Percentiles rank a stretch among this genome's conserved stretches.
Conservation (phyloP, 192 early-diverging fungal genomes). For the Gaertneriomyces semiglobifer region DNA sequence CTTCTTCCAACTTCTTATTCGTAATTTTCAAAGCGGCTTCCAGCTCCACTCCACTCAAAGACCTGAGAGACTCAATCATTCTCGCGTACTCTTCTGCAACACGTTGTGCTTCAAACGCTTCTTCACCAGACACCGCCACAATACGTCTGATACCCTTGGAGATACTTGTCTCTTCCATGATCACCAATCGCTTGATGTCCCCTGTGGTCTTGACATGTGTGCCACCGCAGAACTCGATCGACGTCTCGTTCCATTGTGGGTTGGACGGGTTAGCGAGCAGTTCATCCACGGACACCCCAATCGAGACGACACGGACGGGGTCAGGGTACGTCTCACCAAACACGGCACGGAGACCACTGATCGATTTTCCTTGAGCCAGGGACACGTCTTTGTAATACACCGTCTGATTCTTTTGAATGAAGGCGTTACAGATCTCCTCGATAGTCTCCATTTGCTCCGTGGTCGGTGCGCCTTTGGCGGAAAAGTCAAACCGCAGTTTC, state of each 20-base stretch:
- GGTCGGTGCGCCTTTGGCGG: slow-evolving; percentile 63
- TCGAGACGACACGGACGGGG: slow-evolving; percentile 92
- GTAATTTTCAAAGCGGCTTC: slow-evolving; percentile 73
- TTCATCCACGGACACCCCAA: slow-evolving; percentile 84
- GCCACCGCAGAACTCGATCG: slow-evolving; percentile 97
- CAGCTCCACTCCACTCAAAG: slow-evolving; percentile 48
- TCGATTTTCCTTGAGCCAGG: slow-evolving; percentile 72
- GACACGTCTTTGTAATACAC: slow-evolving; percentile 87
- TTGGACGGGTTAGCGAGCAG: slow-evolving; percentile 77
- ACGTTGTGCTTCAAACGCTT: slow-evolving; percentile 68
- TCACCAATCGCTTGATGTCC: slow-evolving; percentile 81
- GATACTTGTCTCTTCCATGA: slow-evolving; percentile 87
- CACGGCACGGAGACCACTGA: slow-evolving; percentile 90
- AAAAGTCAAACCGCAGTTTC: slow-evolving; percentile 95
- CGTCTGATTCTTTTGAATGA: slow-evolving; percentile 67
- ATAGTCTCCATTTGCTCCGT: slow-evolving; percentile 66
- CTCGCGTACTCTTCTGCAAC: slow-evolving; percentile 66
- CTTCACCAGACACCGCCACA: slow-evolving; percentile 89
- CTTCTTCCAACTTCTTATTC: slow-evolving; percentile 67
- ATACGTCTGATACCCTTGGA: slow-evolving; percentile 97
- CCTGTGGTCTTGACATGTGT: slow-evolving; percentile 90
- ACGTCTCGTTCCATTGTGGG: slow-evolving; percentile 74
- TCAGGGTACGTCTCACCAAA: slow-evolving; percentile 98
- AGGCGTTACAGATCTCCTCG: slow-evolving; percentile 73
- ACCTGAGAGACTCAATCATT: slow-evolving; percentile 59